These are phyloP conservation scores for Venturia effusa DNA, from an alignment of 2,329 filamentous ascomycete genomes.

Conservation along the genomic window DNA sequence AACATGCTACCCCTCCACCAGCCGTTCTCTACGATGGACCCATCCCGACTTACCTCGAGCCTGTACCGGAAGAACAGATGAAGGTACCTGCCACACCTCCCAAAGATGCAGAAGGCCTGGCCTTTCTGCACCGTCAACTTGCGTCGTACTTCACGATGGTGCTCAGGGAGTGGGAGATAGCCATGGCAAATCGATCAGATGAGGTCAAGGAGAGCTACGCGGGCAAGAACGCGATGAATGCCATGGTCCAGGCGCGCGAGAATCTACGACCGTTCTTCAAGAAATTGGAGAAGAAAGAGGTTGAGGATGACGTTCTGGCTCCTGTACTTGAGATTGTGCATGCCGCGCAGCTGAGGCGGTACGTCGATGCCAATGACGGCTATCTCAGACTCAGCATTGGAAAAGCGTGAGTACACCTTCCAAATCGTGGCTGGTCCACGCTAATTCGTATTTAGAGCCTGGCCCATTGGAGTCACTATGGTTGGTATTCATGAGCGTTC, in stretches of 20 bases:
- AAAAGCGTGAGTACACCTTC: conserved; percentile 50
- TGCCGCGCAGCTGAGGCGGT: conserved; percentile 78
- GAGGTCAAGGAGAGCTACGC: conserved; percentile 60
- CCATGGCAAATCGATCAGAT: conserved; percentile 51
- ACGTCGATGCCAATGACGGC: conserved; percentile 93
- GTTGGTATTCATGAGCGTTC: conserved; percentile 98
- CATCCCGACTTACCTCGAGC: conserved; percentile 73
- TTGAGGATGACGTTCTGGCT: conserved; percentile 68
- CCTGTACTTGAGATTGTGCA: conserved; percentile 87
- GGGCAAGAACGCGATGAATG: conserved; percentile 69
- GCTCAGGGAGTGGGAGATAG: conserved; percentile 74
- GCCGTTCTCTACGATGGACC: conserved; percentile 56
- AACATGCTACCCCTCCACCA: conserved; percentile 24
- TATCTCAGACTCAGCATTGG: conserved; percentile 89
- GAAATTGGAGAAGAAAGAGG: conserved; percentile 70
- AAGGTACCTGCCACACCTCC: conserved; percentile 57
- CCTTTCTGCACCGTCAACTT: conserved; percentile 75
- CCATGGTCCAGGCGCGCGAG: conserved; percentile 78
- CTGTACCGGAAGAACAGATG: conserved; percentile 81
- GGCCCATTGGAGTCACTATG: conserved; percentile 99
- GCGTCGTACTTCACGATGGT: conserved; percentile 95
- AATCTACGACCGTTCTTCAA: conserved; percentile 86
- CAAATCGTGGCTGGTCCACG: neutral
- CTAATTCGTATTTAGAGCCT: conserved; percentile 44
- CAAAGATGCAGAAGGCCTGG: conserved; percentile 52